A percentile compares a stretch with the other conserved stretches of the same genome.
Evolutionary conservation across 805 yeast species (phyloP).

Genomic region (Metschnikowia hibisci): DNA sequence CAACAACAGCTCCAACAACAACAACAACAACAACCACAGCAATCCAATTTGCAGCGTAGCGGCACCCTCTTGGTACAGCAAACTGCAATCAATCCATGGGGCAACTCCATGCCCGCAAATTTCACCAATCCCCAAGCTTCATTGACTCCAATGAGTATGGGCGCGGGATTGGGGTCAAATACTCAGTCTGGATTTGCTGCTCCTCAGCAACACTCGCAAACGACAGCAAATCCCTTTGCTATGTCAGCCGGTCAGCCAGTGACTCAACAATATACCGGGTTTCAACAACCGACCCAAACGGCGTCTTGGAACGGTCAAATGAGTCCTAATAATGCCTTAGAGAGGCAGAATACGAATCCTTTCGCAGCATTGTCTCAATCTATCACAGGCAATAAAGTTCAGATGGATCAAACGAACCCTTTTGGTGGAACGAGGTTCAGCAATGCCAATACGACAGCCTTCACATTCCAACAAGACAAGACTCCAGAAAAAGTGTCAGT

Average conservation of each 20-base stretch:
- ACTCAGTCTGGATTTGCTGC: constrained; percentile 21
- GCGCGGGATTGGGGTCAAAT: constrained; percentile 59
- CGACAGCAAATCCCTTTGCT: constrained; percentile 14
- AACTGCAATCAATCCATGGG: constrained; percentile 42
- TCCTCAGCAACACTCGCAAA: constrained; percentile 15
- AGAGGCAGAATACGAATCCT: constrained; percentile 30
- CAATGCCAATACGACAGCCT: constrained; percentile 17
- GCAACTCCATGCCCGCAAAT: constrained; percentile 12
- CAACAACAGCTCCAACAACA: constrained; percentile 7
- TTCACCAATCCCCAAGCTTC: constrained; percentile 9
- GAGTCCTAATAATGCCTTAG: not conserved
- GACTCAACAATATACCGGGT: constrained; percentile 11
- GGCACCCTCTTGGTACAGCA: constrained; percentile 35
- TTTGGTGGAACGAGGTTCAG: constrained; percentile 41
- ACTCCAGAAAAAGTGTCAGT: constrained; percentile 21
- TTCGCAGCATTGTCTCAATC: constrained; percentile 24
- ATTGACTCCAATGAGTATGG: constrained; percentile 38
- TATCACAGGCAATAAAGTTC: constrained; percentile 9
- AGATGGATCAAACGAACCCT: constrained; percentile 40
- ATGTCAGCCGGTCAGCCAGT: constrained; percentile 6
- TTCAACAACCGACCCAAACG: constrained; percentile 1
- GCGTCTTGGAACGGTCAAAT: constrained; percentile 21
- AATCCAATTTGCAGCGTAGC: constrained; percentile 17
- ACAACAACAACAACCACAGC: constrained; percentile 5
- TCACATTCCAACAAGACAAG: constrained; percentile 11